Evolutionary conservation across 2,329 filamentous ascomycete genomes (phyloP), one percentile per base, ranked within the genome.

Genomic region (Aspergillus uvarum): DNA sequence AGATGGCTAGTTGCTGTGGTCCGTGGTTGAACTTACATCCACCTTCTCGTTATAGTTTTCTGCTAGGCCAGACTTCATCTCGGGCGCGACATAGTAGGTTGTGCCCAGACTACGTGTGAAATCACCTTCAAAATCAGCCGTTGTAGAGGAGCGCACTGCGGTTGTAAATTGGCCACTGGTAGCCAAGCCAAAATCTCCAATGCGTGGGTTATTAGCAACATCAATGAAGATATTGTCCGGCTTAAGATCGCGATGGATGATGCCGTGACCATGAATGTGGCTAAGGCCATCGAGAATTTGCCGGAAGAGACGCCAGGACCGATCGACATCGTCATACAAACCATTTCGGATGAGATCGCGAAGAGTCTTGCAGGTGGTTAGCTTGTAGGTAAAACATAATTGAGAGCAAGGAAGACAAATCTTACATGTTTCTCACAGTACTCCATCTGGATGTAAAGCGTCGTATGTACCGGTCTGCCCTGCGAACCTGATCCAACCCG

Each of bases 211-310:
- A 64, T 92, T 91, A 2, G 89, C 85, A 7, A 89, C 87, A 69
- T 98, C 94, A 65, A 99, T 96, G 77, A 99, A 99, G 31, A 99
- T 89, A 66, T 99, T 99, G 72, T 98, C 95, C 0, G 95, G 95
- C 73, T 99, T 99, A 29, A 99, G 82, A 74, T 99, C 95, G 8
- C 95, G 89, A 74, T 99, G 95, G 14, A 98, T 95, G 65, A 99
- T 96, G 53, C 91, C 92, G 60, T 94, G 84, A 11, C 88, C 85
- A 74, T 99, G 95, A 48, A 99, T 95, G 72, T 98, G 92, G 14
- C 87, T 88, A 47, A 99, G 78, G 0, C 94, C 95, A 74, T 98
- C 93, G 4, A 98, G 80, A 11, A 98, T 88, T 69, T 98, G 94
- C 32, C 94, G 87, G 65, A 98, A 93, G 4, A 98, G 81, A 31